phyloP scores from a whole-genome alignment of 495 filamentous ascomycete species.

The Aspergillus asperescens region DNA sequence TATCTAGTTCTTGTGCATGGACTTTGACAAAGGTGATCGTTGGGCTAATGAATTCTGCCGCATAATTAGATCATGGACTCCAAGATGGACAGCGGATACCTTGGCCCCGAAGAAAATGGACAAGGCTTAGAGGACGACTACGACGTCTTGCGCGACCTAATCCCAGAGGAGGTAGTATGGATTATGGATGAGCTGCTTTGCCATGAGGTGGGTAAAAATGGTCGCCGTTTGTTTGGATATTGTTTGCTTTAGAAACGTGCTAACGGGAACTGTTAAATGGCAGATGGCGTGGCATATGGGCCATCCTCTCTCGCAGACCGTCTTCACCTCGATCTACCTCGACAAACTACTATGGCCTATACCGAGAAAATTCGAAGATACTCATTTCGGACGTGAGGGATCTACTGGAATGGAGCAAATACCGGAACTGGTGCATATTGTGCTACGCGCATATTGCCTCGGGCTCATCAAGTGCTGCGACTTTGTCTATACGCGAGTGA shows the following conservation, averaged over 20 bases:
- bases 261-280: constrained; percentile 18
- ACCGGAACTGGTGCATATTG: constrained; percentile 53
- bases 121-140: constrained; percentile 72
- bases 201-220: constrained; percentile 59
- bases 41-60: constrained; percentile 6
- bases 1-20: background rate
- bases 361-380: constrained; percentile 61
- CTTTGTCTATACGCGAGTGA: constrained; percentile 68
- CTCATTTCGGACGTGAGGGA: constrained; percentile 54
- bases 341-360: constrained; percentile 72
- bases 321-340: constrained; percentile 92
- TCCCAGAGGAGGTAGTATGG: constrained; percentile 76
- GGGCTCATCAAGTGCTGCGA: constrained; percentile 78
- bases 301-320: constrained; percentile 85
- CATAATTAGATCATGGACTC: constrained; percentile 82
- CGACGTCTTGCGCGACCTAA: constrained; percentile 63
- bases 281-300: constrained; percentile 97
- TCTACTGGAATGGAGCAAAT: constrained; percentile 25
- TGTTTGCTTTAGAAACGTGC: too few relatives aligned
- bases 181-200: constrained; percentile 93
- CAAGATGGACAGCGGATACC: constrained; percentile 94
- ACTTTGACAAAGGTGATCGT: background rate
- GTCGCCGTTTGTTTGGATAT: too few relatives aligned
- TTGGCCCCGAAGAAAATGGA: constrained; percentile 62
- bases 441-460: constrained; percentile 82